Percentiles rank a stretch among this genome's conserved stretches.
Evolutionary conservation across 306 rosid species (phyloP).

Genomic region (Quercus agrifolia): DNA sequence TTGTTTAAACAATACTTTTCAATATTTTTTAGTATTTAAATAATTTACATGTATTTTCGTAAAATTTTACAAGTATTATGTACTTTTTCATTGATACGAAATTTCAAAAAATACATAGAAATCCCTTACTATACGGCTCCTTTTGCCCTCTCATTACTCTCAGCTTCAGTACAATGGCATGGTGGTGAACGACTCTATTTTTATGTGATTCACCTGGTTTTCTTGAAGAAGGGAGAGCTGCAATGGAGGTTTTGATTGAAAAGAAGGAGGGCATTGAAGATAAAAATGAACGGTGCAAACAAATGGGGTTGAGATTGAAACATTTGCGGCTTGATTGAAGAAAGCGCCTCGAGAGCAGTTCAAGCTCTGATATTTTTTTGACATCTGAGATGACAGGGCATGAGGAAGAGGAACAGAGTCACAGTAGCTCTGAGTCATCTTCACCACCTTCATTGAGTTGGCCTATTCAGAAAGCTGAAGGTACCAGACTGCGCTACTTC

Average conservation of each 20-base stretch:
- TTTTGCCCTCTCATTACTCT: neutral
- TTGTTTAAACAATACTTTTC: no score
- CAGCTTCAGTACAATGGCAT: conserved; percentile 31
- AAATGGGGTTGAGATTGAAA: conserved; percentile 37
- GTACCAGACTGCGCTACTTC: conserved; percentile 31
- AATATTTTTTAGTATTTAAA: no score
- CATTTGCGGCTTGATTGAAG: conserved; percentile 47
- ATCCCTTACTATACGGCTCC: no score
- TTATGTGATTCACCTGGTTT: conserved; percentile 41
- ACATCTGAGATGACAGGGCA: conserved; percentile 72
- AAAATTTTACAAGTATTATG: no score
- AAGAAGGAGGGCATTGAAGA: conserved; percentile 32
- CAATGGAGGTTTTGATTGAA: conserved; percentile 50
- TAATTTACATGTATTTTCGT: no score
- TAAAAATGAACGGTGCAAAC: conserved; percentile 13
- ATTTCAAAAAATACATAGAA: no score
- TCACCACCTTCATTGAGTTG: conserved; percentile 56
- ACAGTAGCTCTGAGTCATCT: conserved; percentile 67
- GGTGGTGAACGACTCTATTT: conserved; percentile 45
- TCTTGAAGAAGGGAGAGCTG: conserved; percentile 30
- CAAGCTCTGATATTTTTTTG: conserved; percentile 60
- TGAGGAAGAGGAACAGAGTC: conserved; percentile 61
- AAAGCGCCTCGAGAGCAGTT: conserved; percentile 66
- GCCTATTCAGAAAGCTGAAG: conserved; percentile 45
- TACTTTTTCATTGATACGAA: no score